Base-by-base conservation (phyloP, 1,284 basidiomycete genomes). In the Apiotrichum veenhuisii region DNA sequence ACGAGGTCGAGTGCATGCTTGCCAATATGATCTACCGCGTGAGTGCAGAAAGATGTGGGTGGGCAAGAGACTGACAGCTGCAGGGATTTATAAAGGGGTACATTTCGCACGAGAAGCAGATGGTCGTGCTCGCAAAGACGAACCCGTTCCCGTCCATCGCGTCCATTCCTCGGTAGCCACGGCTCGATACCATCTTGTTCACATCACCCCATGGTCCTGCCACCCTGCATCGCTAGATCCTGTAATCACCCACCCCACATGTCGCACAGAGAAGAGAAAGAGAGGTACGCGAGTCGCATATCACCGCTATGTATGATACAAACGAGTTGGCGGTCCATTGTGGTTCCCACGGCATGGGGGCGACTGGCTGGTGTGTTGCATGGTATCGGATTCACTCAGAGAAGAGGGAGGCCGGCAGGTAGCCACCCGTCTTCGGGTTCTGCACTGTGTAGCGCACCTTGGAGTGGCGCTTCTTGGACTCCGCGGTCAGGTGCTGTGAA, bases 51-150 rank as follows among this genome's bases (percentile, higher is more conserved):
- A 30, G 12, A 7, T 36, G 36, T 30, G 30, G 34, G 5, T 30
- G 30, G 30, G 30, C 30, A 5, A 36, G 27, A 7, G 34, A 11
- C 27, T 36, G 22, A 37, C 34, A 25, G 38, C 7, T n/a, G n/a
- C 62, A 80, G 79, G 91, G 90, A 4, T 91, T 87, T 73, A 87
- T 98, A 73, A 84, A 88, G 57, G 95, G 95, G 5, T 98, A 98
- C 76, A 95, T 98, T 69, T 93, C 91, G 46, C 95, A 98, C 71
- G 90, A 91, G 71, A 88, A 89, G 73, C 87, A 91, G 77, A 91
- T 88, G 82, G 87, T 97, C 3, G 95, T 98, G 3, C 75, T 98
- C 51, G 85, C 89, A 1, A 85, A 85, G 63, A 83, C 82, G 15
- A 87, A 87, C 63, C 84, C 93, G 0, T 98, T 98, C 71, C 93